Evolutionary conservation across 2,329 filamentous ascomycete genomes (phyloP), one percentile per base, ranked within the genome.

Genomic region (Elsinoe batatas): DNA sequence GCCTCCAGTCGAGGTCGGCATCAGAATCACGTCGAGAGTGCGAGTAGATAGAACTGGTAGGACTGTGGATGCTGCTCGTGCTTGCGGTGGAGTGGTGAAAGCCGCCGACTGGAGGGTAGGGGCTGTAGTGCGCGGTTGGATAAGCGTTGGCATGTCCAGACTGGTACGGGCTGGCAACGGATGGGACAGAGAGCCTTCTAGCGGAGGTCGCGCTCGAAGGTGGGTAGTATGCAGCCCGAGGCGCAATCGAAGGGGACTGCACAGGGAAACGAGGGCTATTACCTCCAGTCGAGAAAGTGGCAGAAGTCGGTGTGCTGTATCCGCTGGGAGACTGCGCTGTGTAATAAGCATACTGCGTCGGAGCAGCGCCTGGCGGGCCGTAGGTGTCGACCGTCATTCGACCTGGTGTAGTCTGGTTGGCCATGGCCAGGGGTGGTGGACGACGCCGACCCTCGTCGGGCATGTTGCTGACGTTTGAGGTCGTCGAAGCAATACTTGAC

Each of bases 341-440:
- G 62, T 85, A 85, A 36, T 74, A 75, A n/a, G 77, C 74, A 62
- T 85, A 86, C 53, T 82, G 79, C 57, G 78, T 76, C 15, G 81
- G 79, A 38, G 79, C 80, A 54, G 79, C 81, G 15, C 71, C 79
- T 51, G 87, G 83, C 2, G 83, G 79, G 57, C 74, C 74, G 68
- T 78, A 78, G 0, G 75, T 73, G 57, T 93, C 88, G 46, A 88
- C 68, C 5, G 84, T 82, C 17, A 86, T 68, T 42, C 85, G 78
- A 8, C 82, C 77, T 57, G 87, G 68, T 55, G 72, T 65, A 15
- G 80, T 79, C 57, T 93, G 87, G 44, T 80, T 79, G 3, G 85
- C 84, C 84, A 94, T 93, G 58, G 91, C 85, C 17, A 95, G 74
- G 0, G 90, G 88, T 18, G 88, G 83, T 5, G 90, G 91, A 22